These are phyloP conservation scores for Aschersonia sp. DNA, from an alignment of 2,329 filamentous ascomycete genomes.

Conservation along the genomic window DNA sequence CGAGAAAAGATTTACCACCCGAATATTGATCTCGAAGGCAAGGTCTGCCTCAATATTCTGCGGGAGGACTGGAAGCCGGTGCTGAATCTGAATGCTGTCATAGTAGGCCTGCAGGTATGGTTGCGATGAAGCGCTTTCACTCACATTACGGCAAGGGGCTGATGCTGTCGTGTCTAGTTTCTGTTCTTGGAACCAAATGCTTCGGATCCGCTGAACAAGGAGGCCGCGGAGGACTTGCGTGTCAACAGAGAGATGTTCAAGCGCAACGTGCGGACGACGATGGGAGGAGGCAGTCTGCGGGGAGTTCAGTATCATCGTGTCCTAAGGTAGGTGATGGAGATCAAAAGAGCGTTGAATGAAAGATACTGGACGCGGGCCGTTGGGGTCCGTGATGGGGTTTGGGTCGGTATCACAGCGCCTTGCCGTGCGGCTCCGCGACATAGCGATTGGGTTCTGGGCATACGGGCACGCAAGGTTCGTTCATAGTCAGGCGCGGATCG, in stretches of 20 bases:
- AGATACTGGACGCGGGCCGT: too few relatives aligned
- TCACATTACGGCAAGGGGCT: constrained; percentile 3
- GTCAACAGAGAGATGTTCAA: constrained; percentile 79
- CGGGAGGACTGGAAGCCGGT: constrained; percentile 99
- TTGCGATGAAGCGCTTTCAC: too few relatives aligned
- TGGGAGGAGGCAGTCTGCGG: constrained; percentile 51
- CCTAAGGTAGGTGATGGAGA: background rate
- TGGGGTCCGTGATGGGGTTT: too few relatives aligned
- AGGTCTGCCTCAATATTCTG: constrained; percentile 94
- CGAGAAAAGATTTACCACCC: constrained; percentile 98
- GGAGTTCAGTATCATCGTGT: background rate
- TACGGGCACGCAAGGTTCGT: too few relatives aligned
- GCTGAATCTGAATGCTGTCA: constrained; percentile 88
- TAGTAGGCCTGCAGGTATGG: constrained; percentile 74
- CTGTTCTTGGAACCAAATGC: constrained; percentile 96
- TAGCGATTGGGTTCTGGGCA: too few relatives aligned
- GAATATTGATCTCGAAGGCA: constrained; percentile 95
- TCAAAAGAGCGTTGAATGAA: background rate
- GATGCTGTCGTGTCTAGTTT: constrained; percentile 41
- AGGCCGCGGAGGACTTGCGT: constrained; percentile 85
- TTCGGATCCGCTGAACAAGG: constrained; percentile 95
- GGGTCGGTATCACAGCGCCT: too few relatives aligned
- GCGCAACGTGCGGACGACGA: constrained; percentile 72
- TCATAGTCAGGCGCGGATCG: too few relatives aligned
- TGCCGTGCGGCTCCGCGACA: too few relatives aligned